Percentiles rank a stretch among this genome's conserved stretches.
These are phyloP conservation scores for Penicillium palitans DNA, from an alignment of 2,329 filamentous ascomycete species.

Conservation along the genomic window DNA sequence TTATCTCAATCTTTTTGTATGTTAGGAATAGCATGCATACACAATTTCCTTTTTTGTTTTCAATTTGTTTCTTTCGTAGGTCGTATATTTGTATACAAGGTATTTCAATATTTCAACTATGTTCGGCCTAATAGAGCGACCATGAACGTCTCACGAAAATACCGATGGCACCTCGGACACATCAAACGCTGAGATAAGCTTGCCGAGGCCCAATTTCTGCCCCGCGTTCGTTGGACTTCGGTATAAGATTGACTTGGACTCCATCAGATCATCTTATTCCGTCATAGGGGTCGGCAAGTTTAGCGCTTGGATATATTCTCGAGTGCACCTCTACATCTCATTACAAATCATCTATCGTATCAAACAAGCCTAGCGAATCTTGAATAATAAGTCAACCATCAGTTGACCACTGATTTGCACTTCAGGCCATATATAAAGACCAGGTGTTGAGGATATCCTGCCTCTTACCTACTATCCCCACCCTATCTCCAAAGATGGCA, in stretches of 20 bases:
- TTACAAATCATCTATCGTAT: not conserved
- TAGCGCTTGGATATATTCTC: not conserved
- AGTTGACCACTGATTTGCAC: not conserved
- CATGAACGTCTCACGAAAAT: too few species aligned
- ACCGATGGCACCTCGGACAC: not conserved
- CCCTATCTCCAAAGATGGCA: slow-evolving; percentile 51
- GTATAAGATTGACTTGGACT: slow-evolving; percentile 1
- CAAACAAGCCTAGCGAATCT: not conserved
- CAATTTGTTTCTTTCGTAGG: slow-evolving; percentile 2
- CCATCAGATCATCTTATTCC: not conserved
- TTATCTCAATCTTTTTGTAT: slow-evolving; percentile 30
- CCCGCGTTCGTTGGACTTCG: slow-evolving; percentile 11
- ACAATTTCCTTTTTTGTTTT: slow-evolving; percentile 34
- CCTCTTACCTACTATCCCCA: not conserved
- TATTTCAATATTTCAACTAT: not conserved
- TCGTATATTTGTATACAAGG: not conserved
- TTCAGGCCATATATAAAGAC: not conserved
- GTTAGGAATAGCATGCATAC: slow-evolving; percentile 42
- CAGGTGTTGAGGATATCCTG: not conserved
- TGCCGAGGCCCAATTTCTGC: slow-evolving; percentile 19
- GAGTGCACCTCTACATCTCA: not conserved
- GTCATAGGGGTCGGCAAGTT: not conserved
- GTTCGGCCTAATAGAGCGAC: not conserved
- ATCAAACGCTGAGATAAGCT: slow-evolving; percentile 23
- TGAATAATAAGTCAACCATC: slow-evolving; percentile 2